Percentiles rank a stretch among this genome's conserved stretches.
Conservation (phyloP, 2,329 filamentous ascomycete genomes). For the Beauveria bassiana region DNA sequence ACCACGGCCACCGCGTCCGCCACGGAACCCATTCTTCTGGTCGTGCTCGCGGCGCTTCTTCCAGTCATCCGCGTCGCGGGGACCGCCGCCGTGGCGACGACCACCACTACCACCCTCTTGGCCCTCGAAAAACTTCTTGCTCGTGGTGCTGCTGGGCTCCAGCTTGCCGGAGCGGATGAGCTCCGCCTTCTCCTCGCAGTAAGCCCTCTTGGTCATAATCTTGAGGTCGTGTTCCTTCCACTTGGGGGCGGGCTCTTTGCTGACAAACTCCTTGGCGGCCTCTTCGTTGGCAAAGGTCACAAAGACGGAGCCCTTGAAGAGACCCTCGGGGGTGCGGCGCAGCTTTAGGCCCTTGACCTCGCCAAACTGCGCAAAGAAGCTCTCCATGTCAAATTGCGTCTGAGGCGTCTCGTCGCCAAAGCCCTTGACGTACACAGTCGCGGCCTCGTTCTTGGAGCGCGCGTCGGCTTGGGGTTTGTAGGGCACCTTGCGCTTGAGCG, state of each 20-base stretch:
- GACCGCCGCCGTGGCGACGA: conserved; percentile 30
- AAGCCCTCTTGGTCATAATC: conserved; percentile 83
- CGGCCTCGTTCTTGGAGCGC: conserved; percentile 59
- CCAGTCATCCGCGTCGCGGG: conserved; percentile 50
- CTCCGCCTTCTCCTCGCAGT: conserved; percentile 69
- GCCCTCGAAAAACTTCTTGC: conserved; percentile 44
- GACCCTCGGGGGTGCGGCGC: conserved; percentile 61
- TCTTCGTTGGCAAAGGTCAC: conserved; percentile 83
- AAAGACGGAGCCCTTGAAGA: conserved; percentile 95
- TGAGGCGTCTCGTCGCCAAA: conserved; percentile 78
- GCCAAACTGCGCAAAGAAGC: conserved; percentile 78
- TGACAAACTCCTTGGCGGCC: conserved; percentile 71
- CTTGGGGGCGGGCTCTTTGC: conserved; percentile 69
- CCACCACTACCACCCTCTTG: conserved; percentile 25
- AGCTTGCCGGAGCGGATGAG: conserved; percentile 66
- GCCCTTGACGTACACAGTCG: conserved; percentile 86
- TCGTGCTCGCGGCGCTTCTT: conserved; percentile 56
- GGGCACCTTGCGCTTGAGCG: conserved; percentile 68
- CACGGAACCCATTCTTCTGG: conserved; percentile 51
- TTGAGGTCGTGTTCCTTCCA: conserved; percentile 74
- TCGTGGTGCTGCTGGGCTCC: conserved; percentile 42
- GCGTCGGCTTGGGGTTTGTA: conserved; percentile 51
- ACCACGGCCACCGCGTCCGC: conserved; percentile 35
- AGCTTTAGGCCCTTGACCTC: conserved; percentile 77
- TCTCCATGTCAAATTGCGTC: conserved; percentile 90